Evolutionary conservation across 1,284 basidiomycete species (phyloP).

Genomic region (Ganoderma meredithae): DNA sequence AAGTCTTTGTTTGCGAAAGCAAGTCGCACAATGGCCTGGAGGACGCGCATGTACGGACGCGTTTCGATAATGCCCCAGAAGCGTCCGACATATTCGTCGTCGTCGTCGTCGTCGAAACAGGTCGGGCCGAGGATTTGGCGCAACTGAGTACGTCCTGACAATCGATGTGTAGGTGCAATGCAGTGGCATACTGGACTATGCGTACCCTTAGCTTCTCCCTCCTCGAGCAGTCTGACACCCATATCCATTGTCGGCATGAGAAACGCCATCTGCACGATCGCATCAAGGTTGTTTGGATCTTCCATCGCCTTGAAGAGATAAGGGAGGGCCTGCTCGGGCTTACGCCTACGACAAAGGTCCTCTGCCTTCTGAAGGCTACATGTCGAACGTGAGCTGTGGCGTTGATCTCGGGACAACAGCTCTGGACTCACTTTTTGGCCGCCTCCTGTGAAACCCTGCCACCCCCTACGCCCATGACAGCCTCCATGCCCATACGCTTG

Average conservation of each 20-base stretch:
- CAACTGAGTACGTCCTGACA: conserved; percentile 42
- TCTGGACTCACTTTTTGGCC: conserved; percentile 34
- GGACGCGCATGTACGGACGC: conserved; percentile 53
- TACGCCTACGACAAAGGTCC: conserved; percentile 37
- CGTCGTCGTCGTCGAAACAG: conserved; percentile 48
- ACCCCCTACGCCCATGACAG: conserved; percentile 34
- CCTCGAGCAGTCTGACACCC: conserved; percentile 34
- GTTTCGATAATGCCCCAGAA: conserved; percentile 51
- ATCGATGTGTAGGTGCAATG: not conserved
- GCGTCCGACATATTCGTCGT: conserved; percentile 41
- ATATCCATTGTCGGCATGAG: conserved; percentile 35
- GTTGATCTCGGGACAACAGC: not conserved
- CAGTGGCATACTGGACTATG: not conserved
- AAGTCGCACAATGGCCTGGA: conserved; percentile 46
- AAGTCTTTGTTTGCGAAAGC: conserved; percentile 45
- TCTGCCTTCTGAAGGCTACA: conserved; percentile 39
- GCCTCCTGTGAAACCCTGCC: conserved; percentile 38
- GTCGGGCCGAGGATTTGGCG: conserved; percentile 41
- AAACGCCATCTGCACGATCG: conserved; percentile 39
- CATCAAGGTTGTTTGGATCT: conserved; percentile 41
- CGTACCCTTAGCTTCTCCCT: conserved; percentile 31
- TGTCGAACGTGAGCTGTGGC: not conserved
- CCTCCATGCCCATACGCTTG: conserved; percentile 35
- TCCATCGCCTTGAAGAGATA: conserved; percentile 41
- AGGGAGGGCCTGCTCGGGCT: conserved; percentile 38